Conservation (phyloP, 805 yeast genomes). For the Candida ponderosae region DNA sequence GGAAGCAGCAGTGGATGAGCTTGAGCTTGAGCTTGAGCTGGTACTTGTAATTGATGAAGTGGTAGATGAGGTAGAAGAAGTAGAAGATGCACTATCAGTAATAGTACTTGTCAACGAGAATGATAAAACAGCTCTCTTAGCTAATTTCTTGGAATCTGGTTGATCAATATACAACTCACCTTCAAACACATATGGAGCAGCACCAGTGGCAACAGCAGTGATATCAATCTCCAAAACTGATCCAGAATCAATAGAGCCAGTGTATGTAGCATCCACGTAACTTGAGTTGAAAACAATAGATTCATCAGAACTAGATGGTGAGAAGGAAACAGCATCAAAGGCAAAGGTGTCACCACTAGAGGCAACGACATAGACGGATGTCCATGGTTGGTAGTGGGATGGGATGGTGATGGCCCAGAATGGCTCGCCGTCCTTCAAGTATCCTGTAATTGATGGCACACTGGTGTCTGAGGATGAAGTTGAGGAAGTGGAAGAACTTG, state of each 20-base stretch:
- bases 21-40: no score
- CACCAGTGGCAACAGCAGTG: no score
- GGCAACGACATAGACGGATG: neutral
- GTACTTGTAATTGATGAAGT: neutral
- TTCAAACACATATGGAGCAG: no score
- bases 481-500: neutral
- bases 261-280: no score
- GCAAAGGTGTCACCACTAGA: neutral
- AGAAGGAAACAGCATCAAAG: neutral
- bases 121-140: neutral
- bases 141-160: neutral
- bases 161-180: neutral
- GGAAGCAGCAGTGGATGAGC: neutral
- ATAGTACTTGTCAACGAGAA: neutral
- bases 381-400: neutral
- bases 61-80: neutral
- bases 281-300: no score
- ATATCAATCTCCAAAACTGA: no score
- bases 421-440: neutral
- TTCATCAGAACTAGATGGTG: neutral
- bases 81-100: neutral
- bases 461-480: neutral
- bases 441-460: neutral
- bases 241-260: no score
- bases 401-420: neutral